Conservation (phyloP, 148 eudicot genomes). For the Arbutus unedo region DNA sequence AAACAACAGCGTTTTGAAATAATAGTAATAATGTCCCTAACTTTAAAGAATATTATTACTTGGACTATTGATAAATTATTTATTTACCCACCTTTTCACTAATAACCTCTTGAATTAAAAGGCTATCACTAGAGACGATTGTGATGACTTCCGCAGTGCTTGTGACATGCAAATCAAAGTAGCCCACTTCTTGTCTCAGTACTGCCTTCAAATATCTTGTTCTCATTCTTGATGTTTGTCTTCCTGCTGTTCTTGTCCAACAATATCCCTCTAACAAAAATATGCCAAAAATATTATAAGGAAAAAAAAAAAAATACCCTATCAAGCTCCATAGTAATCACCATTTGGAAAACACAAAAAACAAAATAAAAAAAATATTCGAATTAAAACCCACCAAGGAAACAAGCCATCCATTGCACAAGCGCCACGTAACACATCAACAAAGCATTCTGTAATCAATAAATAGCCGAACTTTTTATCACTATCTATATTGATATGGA, state of each 20-base stretch:
- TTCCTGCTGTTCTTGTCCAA: conserved; percentile 78
- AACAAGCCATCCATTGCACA: conserved; percentile 63
- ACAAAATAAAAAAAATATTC: too few species aligned
- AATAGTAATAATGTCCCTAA: too few species aligned
- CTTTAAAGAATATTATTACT: too few species aligned
- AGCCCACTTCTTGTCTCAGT: conserved; percentile 69
- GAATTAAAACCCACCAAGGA: conserved; percentile 53
- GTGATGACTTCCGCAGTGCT: conserved; percentile 65
- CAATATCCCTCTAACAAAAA: conserved; percentile 53
- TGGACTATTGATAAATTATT: not conserved
- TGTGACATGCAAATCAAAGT: conserved; percentile 69
- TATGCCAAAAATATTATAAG: not conserved
- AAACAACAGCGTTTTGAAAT: too few species aligned
- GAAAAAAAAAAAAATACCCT: too few species aligned
- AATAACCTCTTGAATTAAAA: conserved; percentile 68
- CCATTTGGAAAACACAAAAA: not conserved
- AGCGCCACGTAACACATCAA: conserved; percentile 55
- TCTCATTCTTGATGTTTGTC: conserved; percentile 71
- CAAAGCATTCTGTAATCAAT: conserved; percentile 52
- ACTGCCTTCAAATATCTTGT: conserved; percentile 64
- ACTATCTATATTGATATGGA: too few species aligned
- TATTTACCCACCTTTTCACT: conserved; percentile 57
- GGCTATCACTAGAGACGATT: conserved; percentile 67
- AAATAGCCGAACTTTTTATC: too few species aligned
- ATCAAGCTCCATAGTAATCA: too few species aligned